Conservation (phyloP, 2,329 filamentous ascomycete genomes). For the Aspergillus melleus region DNA sequence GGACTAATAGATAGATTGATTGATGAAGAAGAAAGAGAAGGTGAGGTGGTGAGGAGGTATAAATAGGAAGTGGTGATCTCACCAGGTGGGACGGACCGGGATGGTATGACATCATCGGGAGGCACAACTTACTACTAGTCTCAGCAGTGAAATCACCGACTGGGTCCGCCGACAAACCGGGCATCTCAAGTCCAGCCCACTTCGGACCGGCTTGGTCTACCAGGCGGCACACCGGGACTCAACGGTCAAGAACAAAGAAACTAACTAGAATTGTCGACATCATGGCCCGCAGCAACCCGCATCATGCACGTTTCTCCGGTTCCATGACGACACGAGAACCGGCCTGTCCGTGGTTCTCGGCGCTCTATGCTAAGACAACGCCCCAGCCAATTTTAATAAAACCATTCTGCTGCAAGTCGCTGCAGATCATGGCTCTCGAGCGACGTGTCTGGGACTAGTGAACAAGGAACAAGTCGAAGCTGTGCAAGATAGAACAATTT, state of each 20-base stretch:
- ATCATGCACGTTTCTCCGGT: no score
- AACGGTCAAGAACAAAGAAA: not conserved
- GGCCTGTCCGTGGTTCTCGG: not conserved
- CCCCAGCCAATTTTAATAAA: not conserved
- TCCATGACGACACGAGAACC: constrained; percentile 17
- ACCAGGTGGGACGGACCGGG: not conserved
- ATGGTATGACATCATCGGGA: not conserved
- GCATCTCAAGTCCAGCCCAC: not conserved
- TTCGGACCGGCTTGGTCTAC: not conserved
- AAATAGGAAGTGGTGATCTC: not conserved
- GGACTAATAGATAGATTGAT: not conserved
- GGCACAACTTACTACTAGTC: no score
- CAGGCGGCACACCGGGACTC: not conserved
- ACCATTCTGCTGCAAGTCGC: not conserved
- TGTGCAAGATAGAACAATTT: not conserved
- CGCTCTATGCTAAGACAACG: not conserved
- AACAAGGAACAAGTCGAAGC: not conserved
- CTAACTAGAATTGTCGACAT: not conserved
- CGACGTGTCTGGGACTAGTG: no score
- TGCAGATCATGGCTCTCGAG: not conserved
- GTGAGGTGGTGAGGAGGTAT: not conserved
- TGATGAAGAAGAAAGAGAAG: not conserved
- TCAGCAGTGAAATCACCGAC: no score
- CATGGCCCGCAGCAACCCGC: not conserved
- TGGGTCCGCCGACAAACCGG: not conserved